Percentiles rank a stretch among this genome's conserved stretches.
These are phyloP conservation scores for Aspergillus funiculosus DNA, from an alignment of 495 filamentous ascomycete species.

Conservation along the genomic window DNA sequence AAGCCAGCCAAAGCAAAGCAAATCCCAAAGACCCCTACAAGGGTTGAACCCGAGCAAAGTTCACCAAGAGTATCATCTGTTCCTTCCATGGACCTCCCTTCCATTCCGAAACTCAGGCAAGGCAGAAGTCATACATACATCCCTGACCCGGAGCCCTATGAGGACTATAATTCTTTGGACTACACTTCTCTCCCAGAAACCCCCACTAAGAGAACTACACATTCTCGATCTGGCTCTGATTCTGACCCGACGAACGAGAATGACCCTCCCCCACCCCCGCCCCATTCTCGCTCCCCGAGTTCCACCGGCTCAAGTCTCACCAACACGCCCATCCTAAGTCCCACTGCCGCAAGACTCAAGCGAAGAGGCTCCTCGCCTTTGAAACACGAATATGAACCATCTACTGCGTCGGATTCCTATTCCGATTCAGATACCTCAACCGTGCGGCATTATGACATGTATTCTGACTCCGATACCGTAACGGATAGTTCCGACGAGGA, in stretches of 20 bases:
- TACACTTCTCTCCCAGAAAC: slow-evolving; percentile 25
- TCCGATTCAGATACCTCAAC: slow-evolving; percentile 50
- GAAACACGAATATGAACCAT: slow-evolving; percentile 97
- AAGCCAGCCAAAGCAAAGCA: slow-evolving; percentile 28
- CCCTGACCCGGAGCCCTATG: slow-evolving; percentile 25
- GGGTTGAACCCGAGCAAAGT: slow-evolving; percentile 22
- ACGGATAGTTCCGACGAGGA: slow-evolving; percentile 52
- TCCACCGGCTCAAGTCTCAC: slow-evolving; percentile 44
- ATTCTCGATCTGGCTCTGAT: slow-evolving; percentile 28
- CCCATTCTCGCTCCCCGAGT: slow-evolving; percentile 47
- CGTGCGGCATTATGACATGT: slow-evolving; percentile 43
- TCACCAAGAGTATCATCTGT: slow-evolving; percentile 51
- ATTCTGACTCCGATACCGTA: slow-evolving; percentile 40
- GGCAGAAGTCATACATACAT: slow-evolving; percentile 36
- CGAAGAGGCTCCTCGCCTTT: slow-evolving; percentile 85
- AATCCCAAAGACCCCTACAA: slow-evolving; percentile 20
- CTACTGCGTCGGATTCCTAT: slow-evolving; percentile 60
- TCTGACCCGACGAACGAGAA: slow-evolving; percentile 30
- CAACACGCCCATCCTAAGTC: slow-evolving; percentile 46
- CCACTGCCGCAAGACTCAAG: slow-evolving; percentile 40
- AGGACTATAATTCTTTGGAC: slow-evolving; percentile 34
- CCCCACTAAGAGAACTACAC: slow-evolving; percentile 31
- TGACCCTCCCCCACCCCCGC: slow-evolving; percentile 45
- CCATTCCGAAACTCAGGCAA: slow-evolving; percentile 50
- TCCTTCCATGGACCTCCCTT: slow-evolving; percentile 51